Evolutionary conservation across 345 rosid genomes (phyloP), one percentile per base, ranked within the genome.

Genomic region (Cardamine occulta): DNA sequence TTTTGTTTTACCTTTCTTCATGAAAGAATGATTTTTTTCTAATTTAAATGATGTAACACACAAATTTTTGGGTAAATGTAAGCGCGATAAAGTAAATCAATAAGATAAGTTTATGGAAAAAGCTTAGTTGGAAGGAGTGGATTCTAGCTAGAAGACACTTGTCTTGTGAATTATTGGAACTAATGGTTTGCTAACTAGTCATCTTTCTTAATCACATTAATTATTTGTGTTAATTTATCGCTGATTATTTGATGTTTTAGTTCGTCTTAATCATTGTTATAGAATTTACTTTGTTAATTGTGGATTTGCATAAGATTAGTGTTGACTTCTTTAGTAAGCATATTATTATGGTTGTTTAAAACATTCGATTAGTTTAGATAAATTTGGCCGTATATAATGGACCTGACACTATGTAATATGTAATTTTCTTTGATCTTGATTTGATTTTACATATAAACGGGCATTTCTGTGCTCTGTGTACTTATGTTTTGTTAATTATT

Each of bases 121-220:
- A 21, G 70, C 72, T 54, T 64, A 54, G 77, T 55, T 73, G 77
- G 64, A 29, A 55, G 37, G 77, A 31, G 37, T 64, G 64, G 71
- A 64, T 15, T 64, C 37, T 64, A 64, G 57, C 55, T 42, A 42
- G 71, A 73, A 15, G 71, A 73, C 77, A 73, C 64, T 42, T 73
- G 77, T 73, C 54, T 29, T 64, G 71, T 54, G 18, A 42, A 11
- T 53, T 73, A 19, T 26, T 73, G 45, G 15, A 3, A 63, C 21
- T 23, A 60, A 37, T 74, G 19, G 63, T 54, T 54, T 6, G 63
- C 45, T 63, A 42, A n/a, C 42, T 63, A 52, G 6, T 47, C 11
- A 18, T 40, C 47, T 29, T 40, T 63, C 37, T 45, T 4, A 21
- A 23, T 54, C 57, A 54, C 28, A 19, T 53, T 29, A 31, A 18